These are phyloP conservation scores for Apium graveolens DNA, from an alignment of 129 eudicot genomes.

Conservation along the genomic window DNA sequence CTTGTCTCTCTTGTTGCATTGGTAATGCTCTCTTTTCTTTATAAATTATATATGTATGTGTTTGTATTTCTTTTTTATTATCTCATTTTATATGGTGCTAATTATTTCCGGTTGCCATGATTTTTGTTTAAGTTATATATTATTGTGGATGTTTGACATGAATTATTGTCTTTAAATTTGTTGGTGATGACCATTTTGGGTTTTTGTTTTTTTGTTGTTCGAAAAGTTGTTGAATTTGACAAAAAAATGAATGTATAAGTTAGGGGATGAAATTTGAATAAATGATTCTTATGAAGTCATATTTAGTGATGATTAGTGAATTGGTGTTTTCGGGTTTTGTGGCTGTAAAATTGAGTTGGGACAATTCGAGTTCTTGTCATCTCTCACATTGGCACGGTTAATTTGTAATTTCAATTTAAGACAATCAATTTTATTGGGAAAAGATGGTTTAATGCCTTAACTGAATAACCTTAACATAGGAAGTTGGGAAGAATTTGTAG, in stretches of 20 bases:
- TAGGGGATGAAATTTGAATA: neutral
- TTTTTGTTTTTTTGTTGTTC: neutral
- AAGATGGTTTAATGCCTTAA: neutral
- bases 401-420: neutral
- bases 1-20: conserved; percentile 50
- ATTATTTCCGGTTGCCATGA: neutral
- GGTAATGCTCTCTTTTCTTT: conserved; percentile 26
- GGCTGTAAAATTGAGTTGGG: neutral
- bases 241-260: neutral
- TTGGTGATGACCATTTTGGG: neutral
- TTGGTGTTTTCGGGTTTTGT: neutral
- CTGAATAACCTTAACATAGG: neutral
- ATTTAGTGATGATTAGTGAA: neutral
- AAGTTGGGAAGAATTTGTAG: neutral
- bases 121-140: neutral
- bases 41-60: neutral
- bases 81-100: neutral
- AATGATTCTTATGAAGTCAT: neutral
- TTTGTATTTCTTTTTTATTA: neutral
- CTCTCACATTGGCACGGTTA: neutral
- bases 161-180: neutral
- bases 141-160: neutral
- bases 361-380: neutral
- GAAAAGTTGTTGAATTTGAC: neutral
- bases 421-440: neutral